Evolutionary conservation across 2,329 filamentous ascomycete genomes (phyloP), one percentile per base, ranked within the genome.

Genomic region (Microcyclospora tardicrescens): DNA sequence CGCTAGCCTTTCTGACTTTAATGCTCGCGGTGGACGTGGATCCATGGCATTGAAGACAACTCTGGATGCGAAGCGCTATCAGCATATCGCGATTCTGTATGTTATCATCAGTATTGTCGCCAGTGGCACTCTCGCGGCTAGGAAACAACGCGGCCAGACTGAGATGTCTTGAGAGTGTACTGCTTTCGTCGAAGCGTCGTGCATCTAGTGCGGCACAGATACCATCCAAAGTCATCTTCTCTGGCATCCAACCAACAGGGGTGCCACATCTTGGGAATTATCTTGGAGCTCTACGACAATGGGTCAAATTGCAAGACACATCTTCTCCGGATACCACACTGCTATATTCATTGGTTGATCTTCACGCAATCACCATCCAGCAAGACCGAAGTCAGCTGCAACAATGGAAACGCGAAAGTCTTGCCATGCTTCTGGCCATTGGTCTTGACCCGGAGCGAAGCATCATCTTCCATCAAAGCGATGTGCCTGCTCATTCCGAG

Each of bases 191-290:
- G 19, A 4, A 24, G 8, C 19, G 19, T 4, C 19, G 19, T 8
- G 19, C 19, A 24, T 24, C 19, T 24, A 24, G 19, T 8, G 19
- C 36, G 15, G 28, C 41, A 11, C 32, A 39, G 10, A 16, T 41
- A 16, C 9, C 37, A 3, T 14, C 33, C 13, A 56, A 68, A 39
- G 69, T 81, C 42, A 75, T 96, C 53, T 95, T 98, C 67, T 96
- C 91, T 3, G 91, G 87, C 38, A 98, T 98, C 51, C 91, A 98
- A 61, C 91, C 91, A 13, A 98, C 91, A 0, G 91, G 89, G 28
- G 72, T 93, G 16, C 91, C 91, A 11, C 91, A 98, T 60, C 66
- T 98, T 24, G 91, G 91, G 39, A 98, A 98, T 64, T 98, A 95
- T 61, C 72, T 93, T 10, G 91, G 91, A 16, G 91, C 91, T 12